A percentile compares a stretch with the other conserved stretches of the same genome.
Evolutionary conservation across 192 early-diverging fungal species (phyloP).

Genomic region (Umbelopsis isabellina): DNA sequence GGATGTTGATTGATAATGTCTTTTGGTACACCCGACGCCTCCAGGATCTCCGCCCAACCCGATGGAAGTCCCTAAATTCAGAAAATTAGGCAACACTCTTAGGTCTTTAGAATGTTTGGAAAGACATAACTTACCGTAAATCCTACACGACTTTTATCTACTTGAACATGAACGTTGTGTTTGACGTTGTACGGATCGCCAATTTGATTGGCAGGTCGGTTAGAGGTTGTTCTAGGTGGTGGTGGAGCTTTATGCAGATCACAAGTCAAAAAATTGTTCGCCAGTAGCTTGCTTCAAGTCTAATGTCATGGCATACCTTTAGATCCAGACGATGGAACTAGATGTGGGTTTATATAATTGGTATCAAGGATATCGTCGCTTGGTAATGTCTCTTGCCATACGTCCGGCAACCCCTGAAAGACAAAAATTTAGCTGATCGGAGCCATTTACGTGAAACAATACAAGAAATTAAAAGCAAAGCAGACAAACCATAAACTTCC

Average conservation of each 20-base stretch:
- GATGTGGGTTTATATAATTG: conserved; percentile 55
- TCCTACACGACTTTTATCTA: conserved; percentile 39
- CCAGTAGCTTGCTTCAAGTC: conserved; percentile 17
- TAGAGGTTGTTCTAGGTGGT: conserved; percentile 25
- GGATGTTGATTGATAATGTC: conserved; percentile 51
- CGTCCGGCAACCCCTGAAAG: conserved; percentile 54
- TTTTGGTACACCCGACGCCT: conserved; percentile 49
- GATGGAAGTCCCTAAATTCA: conserved; percentile 47
- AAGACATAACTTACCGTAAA: conserved; percentile 22
- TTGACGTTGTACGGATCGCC: conserved; percentile 58
- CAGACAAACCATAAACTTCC: conserved; percentile 52
- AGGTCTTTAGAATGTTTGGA: neutral
- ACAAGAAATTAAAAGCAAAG: neutral
- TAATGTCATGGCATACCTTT: conserved; percentile 15
- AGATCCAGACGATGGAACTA: conserved; percentile 48
- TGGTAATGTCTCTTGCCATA: conserved; percentile 55
- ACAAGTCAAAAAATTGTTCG: conserved; percentile 15
- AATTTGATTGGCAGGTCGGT: conserved; percentile 35
- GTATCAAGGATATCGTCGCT: conserved; percentile 58
- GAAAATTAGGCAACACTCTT: neutral
- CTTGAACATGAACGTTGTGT: conserved; percentile 55
- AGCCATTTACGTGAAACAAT: neutral
- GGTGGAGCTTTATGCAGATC: conserved; percentile 1
- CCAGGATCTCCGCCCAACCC: conserved; percentile 49
- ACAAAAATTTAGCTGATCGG: neutral